phyloP scores from a whole-genome alignment of 441 rosid species.

The Brassica hybrid region DNA sequence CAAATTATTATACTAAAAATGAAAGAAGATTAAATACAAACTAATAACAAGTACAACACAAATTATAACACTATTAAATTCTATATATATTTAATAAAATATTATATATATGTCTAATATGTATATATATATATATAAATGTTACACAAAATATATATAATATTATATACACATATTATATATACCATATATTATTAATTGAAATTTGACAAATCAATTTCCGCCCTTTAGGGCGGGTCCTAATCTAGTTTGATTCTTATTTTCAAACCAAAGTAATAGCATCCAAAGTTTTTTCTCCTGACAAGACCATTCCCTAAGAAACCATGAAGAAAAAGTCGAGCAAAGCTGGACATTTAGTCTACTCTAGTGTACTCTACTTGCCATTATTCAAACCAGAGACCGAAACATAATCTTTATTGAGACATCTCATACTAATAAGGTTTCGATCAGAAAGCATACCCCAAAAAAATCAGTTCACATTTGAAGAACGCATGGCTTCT shows the following conservation, averaged over 20 bases:
- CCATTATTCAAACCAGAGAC: conserved; percentile 33
- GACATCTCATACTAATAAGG: conserved; percentile 9
- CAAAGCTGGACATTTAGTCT: conserved; percentile 14
- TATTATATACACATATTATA: too few relatives aligned
- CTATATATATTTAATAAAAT: too few relatives aligned
- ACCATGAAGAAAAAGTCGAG: neutral
- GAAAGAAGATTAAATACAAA: too few relatives aligned
- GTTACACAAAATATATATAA: too few relatives aligned
- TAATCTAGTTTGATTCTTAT: neutral
- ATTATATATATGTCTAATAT: too few relatives aligned
- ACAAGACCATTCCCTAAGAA: conserved; percentile 27
- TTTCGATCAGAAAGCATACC: conserved; percentile 32
- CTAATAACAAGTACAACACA: too few relatives aligned
- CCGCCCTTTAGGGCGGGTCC: too few relatives aligned
- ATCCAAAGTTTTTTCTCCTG: conserved; percentile 13
- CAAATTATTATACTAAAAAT: too few relatives aligned
- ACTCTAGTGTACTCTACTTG: conserved; percentile 28
- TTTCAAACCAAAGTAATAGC: conserved; percentile 23
- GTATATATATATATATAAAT: too few relatives aligned
- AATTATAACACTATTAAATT: too few relatives aligned
- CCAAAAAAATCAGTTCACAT: conserved; percentile 48
- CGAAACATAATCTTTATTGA: conserved; percentile 20
- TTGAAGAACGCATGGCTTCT: conserved; percentile 53
- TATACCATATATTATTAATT: too few relatives aligned
- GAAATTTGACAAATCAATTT: too few relatives aligned